phyloP scores from a whole-genome alignment of 1,139 yeast genomes.

The Taphrina pruni region DNA sequence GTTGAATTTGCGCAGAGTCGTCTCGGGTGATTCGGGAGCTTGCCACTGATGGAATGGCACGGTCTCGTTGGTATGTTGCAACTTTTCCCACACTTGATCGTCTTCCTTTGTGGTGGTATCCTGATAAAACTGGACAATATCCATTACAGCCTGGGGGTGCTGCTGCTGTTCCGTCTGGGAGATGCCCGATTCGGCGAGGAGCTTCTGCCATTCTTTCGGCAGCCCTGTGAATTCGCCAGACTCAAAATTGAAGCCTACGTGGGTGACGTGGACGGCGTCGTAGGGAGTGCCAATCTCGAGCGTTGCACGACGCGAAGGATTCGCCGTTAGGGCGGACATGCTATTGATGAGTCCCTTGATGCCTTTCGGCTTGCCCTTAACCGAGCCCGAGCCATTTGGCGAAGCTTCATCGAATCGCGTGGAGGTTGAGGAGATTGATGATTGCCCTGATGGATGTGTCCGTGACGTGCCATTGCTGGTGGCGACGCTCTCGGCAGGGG shows the following conservation, averaged over 20 bases:
- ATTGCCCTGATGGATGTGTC: not conserved
- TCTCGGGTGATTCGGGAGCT: slow-evolving; percentile 27
- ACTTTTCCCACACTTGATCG: slow-evolving; percentile 30
- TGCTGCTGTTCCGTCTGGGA: slow-evolving; percentile 82
- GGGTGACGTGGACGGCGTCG: slow-evolving; percentile 88
- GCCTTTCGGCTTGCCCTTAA: slow-evolving; percentile 15
- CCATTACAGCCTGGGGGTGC: slow-evolving; percentile 93
- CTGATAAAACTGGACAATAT: slow-evolving; percentile 79
- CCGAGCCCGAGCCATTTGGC: not conserved
- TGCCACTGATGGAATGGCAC: not conserved
- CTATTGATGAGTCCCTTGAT: slow-evolving; percentile 30
- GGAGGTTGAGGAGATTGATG: not conserved
- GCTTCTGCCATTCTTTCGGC: slow-evolving; percentile 89
- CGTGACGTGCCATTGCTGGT: not conserved
- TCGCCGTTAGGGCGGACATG: slow-evolving; percentile 25
- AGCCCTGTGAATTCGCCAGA: slow-evolving; percentile 89
- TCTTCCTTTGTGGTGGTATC: slow-evolving; percentile 47
- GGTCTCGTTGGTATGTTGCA: slow-evolving; percentile 22
- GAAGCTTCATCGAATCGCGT: slow-evolving; percentile 4
- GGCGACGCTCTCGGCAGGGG: not conserved
- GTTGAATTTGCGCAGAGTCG: slow-evolving; percentile 45
- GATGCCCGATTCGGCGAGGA: slow-evolving; percentile 84
- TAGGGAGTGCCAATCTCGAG: slow-evolving; percentile 85
- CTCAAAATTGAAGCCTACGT: slow-evolving; percentile 83
- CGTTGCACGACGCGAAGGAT: slow-evolving; percentile 8